Evolutionary conservation across 352 stramenopile species (phyloP), one percentile per base, ranked within the genome.

Genomic region (Globisporangium sylvaticum): DNA sequence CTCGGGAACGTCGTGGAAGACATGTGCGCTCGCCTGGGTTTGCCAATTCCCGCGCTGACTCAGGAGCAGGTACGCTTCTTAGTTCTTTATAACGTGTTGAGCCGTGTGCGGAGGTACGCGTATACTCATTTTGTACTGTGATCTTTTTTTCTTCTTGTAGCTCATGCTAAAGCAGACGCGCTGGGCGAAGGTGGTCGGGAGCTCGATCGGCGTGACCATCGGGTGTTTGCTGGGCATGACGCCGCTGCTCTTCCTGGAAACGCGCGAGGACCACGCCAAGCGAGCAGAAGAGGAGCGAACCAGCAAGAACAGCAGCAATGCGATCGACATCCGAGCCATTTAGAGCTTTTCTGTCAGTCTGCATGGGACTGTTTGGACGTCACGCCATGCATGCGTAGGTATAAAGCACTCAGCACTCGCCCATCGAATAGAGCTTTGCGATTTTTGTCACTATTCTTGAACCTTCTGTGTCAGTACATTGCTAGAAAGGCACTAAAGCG

Each of bases 1-100:
- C 73, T 95, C 1, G 85, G 88, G 61, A 91, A 91, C 25, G 80
- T 94, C n/a, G 74, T 97, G 39, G 89, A 97, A 65, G 77, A 89
- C 64, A 82, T 87, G 62, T 91, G 84, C 46, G 78, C 84, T 27
- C 70, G 75, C 14, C 59, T 96, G 22, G 86, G 85, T 1, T 62
- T 96, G 1, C 81, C 83, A 6, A 78, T 78, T 56, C 77, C 86
- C 6, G 63, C 69, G n/a, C 72, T 97, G 39, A 86, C 76, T 4
- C 76, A 64, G 14, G 71, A 86, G 50, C 87, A 96, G 75, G 80
- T 90, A 72, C 32, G 44, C 9, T 66, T 27, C n/a, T 18, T 55
- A 57, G 52, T 20, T 55, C 29, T 57, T 14, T 55, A 25, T 53
- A 37, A 18, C 12, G 24, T 31, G 0, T 44, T 25, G 14, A 31